Conservation (phyloP, 495 filamentous ascomycete species). For the Elasticomyces elasticus region DNA sequence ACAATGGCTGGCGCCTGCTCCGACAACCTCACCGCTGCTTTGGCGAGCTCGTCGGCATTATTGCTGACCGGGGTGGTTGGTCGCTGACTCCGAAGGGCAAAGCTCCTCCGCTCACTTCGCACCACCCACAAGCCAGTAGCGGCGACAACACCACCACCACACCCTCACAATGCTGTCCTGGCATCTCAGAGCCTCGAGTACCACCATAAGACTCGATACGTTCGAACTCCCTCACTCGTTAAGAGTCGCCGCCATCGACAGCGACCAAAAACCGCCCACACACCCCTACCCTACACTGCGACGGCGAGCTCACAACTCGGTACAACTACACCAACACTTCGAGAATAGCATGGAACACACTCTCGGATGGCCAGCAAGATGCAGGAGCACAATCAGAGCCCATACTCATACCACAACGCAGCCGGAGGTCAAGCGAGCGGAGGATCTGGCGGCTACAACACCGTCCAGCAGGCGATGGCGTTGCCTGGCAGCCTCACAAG, state of each 20-base stretch:
- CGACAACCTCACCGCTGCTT: background rate
- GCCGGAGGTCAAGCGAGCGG: background rate
- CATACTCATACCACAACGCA: background rate
- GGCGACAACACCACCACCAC: background rate
- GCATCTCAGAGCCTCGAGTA: background rate
- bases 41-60: background rate
- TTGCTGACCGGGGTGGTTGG: background rate
- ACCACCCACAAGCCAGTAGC: background rate
- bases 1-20: background rate
- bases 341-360: background rate
- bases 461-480: background rate
- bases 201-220: background rate
- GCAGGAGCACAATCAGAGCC: background rate
- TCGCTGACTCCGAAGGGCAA: background rate
- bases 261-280: background rate
- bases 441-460: background rate
- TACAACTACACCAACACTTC: background rate
- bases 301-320: background rate
- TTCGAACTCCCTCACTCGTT: background rate
- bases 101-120: background rate
- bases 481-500: background rate
- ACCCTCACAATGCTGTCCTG: background rate
- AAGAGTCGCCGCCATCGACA: background rate
- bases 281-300: background rate
- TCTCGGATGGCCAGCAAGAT: background rate